These are phyloP conservation scores for Sonneratia caseolaris DNA, from an alignment of 345 rosid genomes.

Conservation along the genomic window DNA sequence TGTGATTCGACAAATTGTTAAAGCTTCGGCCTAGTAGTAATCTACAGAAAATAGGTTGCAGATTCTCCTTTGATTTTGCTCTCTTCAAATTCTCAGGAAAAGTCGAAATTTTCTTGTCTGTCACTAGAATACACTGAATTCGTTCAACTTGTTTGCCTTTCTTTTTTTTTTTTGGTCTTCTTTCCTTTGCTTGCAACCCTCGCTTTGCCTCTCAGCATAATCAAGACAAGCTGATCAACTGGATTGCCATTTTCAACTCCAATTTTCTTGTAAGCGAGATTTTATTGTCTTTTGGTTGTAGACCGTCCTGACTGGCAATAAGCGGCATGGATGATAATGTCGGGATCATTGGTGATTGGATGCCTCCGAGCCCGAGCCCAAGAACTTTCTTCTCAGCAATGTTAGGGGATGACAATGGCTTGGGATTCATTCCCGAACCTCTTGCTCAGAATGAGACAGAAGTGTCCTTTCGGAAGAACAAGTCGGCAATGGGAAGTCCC, in stretches of 20 bases:
- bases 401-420: conserved; percentile 37
- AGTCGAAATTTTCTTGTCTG: background rate
- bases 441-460: conserved; percentile 19
- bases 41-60: background rate
- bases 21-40: background rate
- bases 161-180: too few relatives aligned
- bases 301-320: conserved; percentile 27
- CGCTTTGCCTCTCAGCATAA: too few relatives aligned
- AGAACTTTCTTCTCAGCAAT: conserved; percentile 42
- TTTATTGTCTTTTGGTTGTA: conserved; percentile 9
- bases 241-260: conserved; percentile 3
- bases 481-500: conserved; percentile 16
- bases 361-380: conserved; percentile 62
- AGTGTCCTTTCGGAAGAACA: conserved; percentile 21
- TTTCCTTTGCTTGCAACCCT: too few relatives aligned
- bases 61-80: background rate
- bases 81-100: background rate
- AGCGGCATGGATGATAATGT: conserved; percentile 61
- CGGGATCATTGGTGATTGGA: conserved; percentile 78
- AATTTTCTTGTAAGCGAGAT: conserved; percentile 10
- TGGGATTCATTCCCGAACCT: conserved; percentile 30
- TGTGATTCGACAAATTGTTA: too few relatives aligned
- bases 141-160: too few relatives aligned
- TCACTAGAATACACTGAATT: background rate
- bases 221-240: background rate